Evolutionary conservation across 495 filamentous ascomycete genomes (phyloP), one percentile per base, ranked within the genome.

Genomic region (Penicillium tannophilum): DNA sequence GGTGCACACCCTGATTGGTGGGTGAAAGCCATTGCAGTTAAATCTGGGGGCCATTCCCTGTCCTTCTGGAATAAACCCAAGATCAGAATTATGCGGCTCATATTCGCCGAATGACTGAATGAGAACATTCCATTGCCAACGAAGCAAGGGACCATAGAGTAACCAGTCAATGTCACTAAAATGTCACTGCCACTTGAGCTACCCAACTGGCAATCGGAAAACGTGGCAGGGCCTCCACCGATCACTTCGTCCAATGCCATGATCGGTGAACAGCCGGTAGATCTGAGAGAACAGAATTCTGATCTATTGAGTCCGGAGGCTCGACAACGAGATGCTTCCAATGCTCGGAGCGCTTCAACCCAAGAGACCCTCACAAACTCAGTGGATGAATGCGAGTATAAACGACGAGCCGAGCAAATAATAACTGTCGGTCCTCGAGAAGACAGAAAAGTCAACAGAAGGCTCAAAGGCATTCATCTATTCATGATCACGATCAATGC

Each of bases 401-500:
- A 11, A 11, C 45, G 45, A 47, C 19, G 20, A 12, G 0, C 14
- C 2, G 17, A 11, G 12, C 17, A 35, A 28, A 53, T 16, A 17
- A 30, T 51, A 17, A 2, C 11, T 7, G 48, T 36, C 19, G 33
- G 23, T 5, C 50, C 28, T 41, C 50, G 35, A 24, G 50, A 23
- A 16, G 20, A 58, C 30, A 47, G 36, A 24, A 56, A 30, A 3
- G 59, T 61, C 12, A 41, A 31, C 2, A 20, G 77, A 55, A 72
- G 63, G 20, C 56, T 79, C 8, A 67, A 66, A 5, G 72, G 72
- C 2, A 76, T 78, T 26, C 74, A 80, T 44, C 58, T 80, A n/a
- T 80, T 77, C 62, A 75, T 77, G 63, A 81, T 82, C 42, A 73
- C 74, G 2, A 64, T 82, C 52, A 76, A 75, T 54, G 76, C 72